Conservation (phyloP, 1,139 yeast genomes). For the Yueomyces sp. region DNA sequence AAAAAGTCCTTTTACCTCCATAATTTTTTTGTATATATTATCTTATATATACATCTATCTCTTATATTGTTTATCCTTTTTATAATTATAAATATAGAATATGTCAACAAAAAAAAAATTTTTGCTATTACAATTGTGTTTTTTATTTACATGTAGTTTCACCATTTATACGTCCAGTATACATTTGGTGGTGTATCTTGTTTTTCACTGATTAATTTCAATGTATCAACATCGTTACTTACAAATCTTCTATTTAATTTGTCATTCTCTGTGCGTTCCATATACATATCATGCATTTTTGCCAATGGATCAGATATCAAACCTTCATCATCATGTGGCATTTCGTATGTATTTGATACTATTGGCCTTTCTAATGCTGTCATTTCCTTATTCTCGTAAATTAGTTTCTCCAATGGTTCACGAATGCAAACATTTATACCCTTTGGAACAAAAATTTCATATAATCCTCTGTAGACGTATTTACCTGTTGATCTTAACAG, state of each 20-base stretch:
- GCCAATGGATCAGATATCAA: slow-evolving; percentile 5
- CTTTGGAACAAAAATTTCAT: slow-evolving; percentile 36
- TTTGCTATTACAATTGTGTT: not conserved
- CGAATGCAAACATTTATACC: slow-evolving; percentile 34
- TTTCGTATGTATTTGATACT: slow-evolving; percentile 17
- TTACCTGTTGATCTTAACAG: slow-evolving; percentile 54
- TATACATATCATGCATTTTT: slow-evolving; percentile 16
- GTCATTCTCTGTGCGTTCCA: slow-evolving; percentile 14
- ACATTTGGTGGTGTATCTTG: slow-evolving; percentile 12
- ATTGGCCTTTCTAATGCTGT: slow-evolving; percentile 11
- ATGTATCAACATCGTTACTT: slow-evolving; percentile 9
- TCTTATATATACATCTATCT: not conserved
- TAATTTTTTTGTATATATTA: not conserved
- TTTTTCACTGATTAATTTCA: slow-evolving; percentile 6
- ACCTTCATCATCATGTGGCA: slow-evolving; percentile 10
- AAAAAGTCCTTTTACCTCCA: slow-evolving; percentile 4
- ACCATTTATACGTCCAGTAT: slow-evolving; percentile 23
- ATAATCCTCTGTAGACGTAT: slow-evolving; percentile 28
- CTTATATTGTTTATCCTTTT: not conserved
- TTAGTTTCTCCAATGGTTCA: slow-evolving; percentile 23
- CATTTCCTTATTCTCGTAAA: slow-evolving; percentile 3
- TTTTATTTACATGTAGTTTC: not conserved
- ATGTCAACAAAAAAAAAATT: not conserved
- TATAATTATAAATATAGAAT: not conserved
- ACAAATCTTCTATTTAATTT: slow-evolving; percentile 9